These are phyloP conservation scores for Echeveria elegans DNA, from an alignment of 164 flowering plant species.

Conservation along the genomic window DNA sequence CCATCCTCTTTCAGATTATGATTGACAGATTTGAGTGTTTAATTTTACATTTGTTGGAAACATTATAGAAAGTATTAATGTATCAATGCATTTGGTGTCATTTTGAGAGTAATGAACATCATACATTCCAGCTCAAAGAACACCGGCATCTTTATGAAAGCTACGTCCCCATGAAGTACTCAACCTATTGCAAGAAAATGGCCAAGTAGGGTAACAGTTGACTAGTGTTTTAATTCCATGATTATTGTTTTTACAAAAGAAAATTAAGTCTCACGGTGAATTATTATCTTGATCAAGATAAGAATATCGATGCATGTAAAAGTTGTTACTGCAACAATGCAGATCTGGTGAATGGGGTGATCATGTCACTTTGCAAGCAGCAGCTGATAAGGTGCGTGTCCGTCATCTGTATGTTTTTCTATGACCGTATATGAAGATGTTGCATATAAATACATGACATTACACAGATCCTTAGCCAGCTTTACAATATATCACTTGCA, in stretches of 20 bases:
- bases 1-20: background rate
- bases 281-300: slow-evolving; percentile 3
- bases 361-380: slow-evolving; percentile 89
- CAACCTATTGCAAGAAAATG: slow-evolving; percentile 45
- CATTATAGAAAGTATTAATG: background rate
- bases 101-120: background rate
- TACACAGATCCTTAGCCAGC: background rate
- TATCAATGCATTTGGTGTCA: background rate
- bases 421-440: background rate
- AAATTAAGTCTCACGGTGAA: background rate
- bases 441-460: background rate
- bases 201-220: slow-evolving; percentile 28
- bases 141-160: slow-evolving; percentile 40
- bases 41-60: background rate
- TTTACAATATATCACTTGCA: slow-evolving; percentile 22
- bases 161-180: slow-evolving; percentile 86
- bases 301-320: background rate
- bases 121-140: slow-evolving; percentile 59
- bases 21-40: background rate
- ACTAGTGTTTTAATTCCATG: background rate
- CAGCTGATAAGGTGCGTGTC: slow-evolving; percentile 68
- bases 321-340: slow-evolving; percentile 12
- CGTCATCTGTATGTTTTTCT: background rate
- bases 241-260: background rate
- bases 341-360: slow-evolving; percentile 97